Conservation (phyloP, 495 filamentous ascomycete genomes). For the Sabuloglossum arenarium region DNA sequence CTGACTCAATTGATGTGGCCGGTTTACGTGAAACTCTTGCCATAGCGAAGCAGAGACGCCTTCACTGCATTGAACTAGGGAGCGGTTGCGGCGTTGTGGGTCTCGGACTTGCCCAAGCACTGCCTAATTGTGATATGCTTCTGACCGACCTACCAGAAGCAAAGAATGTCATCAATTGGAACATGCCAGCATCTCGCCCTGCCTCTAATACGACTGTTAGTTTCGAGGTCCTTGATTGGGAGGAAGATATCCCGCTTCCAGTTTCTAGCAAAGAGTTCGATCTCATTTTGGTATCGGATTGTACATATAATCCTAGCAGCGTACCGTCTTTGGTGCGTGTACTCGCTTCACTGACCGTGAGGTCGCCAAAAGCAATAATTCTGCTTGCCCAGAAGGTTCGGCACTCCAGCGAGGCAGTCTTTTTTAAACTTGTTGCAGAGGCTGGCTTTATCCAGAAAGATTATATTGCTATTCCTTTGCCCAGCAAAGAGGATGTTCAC, state of each 20-base stretch:
- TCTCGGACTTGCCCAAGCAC: conserved; percentile 41
- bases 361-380: conserved; percentile 32
- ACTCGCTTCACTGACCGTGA: conserved; percentile 30
- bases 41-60: conserved; percentile 6
- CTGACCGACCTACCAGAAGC: conserved; percentile 76
- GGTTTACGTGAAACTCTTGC: conserved; percentile 6
- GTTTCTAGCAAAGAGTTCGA: conserved; percentile 27
- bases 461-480: conserved; percentile 28
- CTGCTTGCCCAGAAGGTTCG: conserved; percentile 66
- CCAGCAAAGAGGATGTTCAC: conserved; percentile 8
- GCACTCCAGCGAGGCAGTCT: conserved; percentile 59
- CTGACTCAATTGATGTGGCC: background rate
- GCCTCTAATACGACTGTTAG: conserved; percentile 19
- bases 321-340: conserved; percentile 54
- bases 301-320: conserved; percentile 84
- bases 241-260: conserved; percentile 17
- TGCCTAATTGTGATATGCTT: conserved; percentile 32
- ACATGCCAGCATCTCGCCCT: conserved; percentile 26
- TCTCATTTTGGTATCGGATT: conserved; percentile 68
- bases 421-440: conserved; percentile 55
- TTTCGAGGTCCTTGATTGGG: conserved; percentile 63
- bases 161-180: conserved; percentile 35
- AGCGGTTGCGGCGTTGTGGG: conserved; percentile 75
- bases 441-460: conserved; percentile 31
- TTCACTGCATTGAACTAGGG: conserved; percentile 57